Evolutionary conservation across 2,329 filamentous ascomycete genomes (phyloP).

Genomic region (Talaromyces funiculosus): DNA sequence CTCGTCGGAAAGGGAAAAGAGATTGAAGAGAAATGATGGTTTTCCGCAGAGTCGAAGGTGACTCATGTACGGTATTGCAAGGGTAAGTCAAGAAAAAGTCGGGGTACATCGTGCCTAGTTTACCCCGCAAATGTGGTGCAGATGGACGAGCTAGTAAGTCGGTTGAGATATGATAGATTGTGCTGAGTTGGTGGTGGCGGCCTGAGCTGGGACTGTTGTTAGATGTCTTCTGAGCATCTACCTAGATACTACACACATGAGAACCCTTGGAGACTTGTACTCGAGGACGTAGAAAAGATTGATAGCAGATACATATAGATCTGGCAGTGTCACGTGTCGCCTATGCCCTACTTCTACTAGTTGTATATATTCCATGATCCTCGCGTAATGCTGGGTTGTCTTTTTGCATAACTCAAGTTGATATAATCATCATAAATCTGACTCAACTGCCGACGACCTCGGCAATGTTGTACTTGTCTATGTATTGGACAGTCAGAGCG

Average conservation of each 20-base stretch:
- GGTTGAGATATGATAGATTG: not conserved
- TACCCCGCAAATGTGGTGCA: not conserved
- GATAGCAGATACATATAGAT: not conserved
- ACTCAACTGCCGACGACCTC: not conserved
- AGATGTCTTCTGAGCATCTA: not conserved
- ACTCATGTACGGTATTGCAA: not conserved
- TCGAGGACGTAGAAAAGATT: not conserved
- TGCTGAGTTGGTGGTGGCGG: not conserved
- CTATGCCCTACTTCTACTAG: not conserved
- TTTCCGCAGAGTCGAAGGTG: not conserved
- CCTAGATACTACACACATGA: not conserved
- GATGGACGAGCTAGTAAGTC: too few relatives aligned
- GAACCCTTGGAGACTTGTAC: not conserved
- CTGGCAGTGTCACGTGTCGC: not conserved
- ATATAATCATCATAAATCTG: not conserved
- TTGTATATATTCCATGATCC: too few relatives aligned
- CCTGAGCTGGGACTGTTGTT: too few relatives aligned
- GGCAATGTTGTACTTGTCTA: not conserved
- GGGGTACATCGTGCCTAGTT: not conserved
- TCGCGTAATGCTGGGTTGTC: not conserved
- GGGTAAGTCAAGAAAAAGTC: not conserved
- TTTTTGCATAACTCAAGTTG: not conserved
- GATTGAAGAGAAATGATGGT: not conserved
- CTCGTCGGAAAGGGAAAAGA: not conserved
- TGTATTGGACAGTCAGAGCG: not conserved